These are phyloP conservation scores for Sphagnum tenellum DNA, from an alignment of 225 moss, liverwort and hornwort species.

Conservation along the genomic window DNA sequence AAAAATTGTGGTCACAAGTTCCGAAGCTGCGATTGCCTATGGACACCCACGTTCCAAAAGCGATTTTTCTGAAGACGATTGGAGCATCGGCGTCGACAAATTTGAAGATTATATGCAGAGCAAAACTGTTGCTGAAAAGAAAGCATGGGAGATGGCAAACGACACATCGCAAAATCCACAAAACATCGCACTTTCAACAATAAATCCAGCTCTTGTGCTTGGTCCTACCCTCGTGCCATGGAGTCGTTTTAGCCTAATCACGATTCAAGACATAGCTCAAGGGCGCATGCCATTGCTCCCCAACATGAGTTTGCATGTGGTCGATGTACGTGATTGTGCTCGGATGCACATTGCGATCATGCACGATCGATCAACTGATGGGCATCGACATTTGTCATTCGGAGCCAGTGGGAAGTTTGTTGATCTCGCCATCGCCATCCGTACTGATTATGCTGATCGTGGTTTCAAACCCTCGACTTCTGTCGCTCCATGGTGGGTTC, in stretches of 20 bases:
- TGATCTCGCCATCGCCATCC: constrained; percentile 1
- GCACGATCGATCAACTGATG: background rate
- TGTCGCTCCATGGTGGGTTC: constrained; percentile 3
- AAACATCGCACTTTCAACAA: constrained; percentile 3
- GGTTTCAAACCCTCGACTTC: background rate
- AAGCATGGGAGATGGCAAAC: constrained; percentile 7
- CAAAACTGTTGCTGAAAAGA: constrained; percentile 8
- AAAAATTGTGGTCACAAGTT: constrained; percentile 19
- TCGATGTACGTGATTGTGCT: constrained; percentile 16
- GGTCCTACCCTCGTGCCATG: constrained; percentile 15
- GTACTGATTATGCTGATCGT: background rate
- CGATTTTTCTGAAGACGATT: constrained; percentile 13
- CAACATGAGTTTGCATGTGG: background rate
- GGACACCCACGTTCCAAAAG: constrained; percentile 11
- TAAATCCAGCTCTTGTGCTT: constrained; percentile 9
- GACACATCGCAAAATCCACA: background rate
- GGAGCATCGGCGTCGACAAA: constrained; percentile 13
- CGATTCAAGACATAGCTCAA: constrained; percentile 11
- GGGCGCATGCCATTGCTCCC: background rate
- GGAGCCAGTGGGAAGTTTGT: constrained; percentile 5
- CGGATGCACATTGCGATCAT: constrained; percentile 17
- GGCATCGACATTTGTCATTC: constrained; percentile 8
- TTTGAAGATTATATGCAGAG: constrained; percentile 6
- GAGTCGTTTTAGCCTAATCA: constrained; percentile 12
- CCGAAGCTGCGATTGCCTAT: constrained; percentile 18